Percentiles rank a stretch among this genome's conserved stretches.
These are phyloP conservation scores for Withania somnifera DNA, from an alignment of 305 asterid species.

Conservation along the genomic window DNA sequence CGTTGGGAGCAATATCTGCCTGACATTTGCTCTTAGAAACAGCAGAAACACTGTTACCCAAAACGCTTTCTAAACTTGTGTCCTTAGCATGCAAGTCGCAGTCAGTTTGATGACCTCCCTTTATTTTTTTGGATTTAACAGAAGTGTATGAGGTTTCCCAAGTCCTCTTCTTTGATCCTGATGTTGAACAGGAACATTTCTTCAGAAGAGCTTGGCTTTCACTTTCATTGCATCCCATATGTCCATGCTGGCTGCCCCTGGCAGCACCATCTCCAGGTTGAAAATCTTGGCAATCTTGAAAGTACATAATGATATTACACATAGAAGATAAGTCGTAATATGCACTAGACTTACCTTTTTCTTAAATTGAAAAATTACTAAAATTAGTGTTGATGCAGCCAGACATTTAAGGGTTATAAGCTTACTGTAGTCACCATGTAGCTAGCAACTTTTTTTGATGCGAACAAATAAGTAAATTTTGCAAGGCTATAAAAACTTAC, in stretches of 20 bases:
- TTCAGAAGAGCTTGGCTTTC: slow-evolving; percentile 24
- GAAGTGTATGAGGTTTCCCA: slow-evolving; percentile 81
- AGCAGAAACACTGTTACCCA: slow-evolving; percentile 16
- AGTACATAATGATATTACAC: neutral
- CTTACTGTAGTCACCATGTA: neutral
- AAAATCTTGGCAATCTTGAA: slow-evolving; percentile 24
- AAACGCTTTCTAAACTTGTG: slow-evolving; percentile 27
- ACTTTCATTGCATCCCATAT: slow-evolving; percentile 16
- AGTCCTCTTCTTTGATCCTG: slow-evolving; percentile 47
- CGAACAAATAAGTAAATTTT: neutral
- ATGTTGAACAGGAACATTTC: slow-evolving; percentile 29
- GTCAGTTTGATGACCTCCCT: slow-evolving; percentile 48
- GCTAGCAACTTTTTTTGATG: neutral
- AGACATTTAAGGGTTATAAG: neutral
- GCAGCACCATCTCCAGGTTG: neutral
- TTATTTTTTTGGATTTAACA: slow-evolving; percentile 69
- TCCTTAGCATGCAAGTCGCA: slow-evolving; percentile 28
- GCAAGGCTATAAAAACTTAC: neutral
- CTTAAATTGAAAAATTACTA: neutral
- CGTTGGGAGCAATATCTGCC: slow-evolving; percentile 13
- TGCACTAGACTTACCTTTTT: neutral
- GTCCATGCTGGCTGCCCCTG: neutral
- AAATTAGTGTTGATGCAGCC: neutral
- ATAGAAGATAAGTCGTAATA: neutral
- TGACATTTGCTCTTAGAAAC: slow-evolving; percentile 14